Base-by-base conservation (phyloP, 306 rosid genomes). In the Vicia faba region DNA sequence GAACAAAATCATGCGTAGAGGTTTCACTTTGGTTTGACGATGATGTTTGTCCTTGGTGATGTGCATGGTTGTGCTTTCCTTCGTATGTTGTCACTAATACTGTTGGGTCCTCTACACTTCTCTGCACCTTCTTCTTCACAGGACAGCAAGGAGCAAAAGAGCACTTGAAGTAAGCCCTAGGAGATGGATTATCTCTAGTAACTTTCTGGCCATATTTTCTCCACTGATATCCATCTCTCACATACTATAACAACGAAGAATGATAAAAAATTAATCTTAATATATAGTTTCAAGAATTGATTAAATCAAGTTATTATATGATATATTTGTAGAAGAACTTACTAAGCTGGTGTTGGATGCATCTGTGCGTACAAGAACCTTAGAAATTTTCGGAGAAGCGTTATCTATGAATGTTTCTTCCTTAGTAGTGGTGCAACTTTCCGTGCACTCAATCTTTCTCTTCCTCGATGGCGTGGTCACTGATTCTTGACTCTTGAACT, bases 161-260 rank as follows among this genome's bases (percentile, higher is more conserved):
- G 73, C 98, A 93, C 84, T 71, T 93, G 72, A 81, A 93, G 85
- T 93, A 93, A 66, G 98, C 98, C 81, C 97, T 88, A 15, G 98
- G 98, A 74, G 91, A 93, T 0, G 98, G 98, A 76, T 93, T 93
- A 56, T 90, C 95, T 78, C 90, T 85, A 16, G 98, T 93, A 2
- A 89, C 97, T 80, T 93, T 93, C 66, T 93, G 97, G 15, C 98
- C 98, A 36, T 93, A 93, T 69, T 93, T 93, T 46, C 99, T 86
- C 99, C 98, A 93, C 7, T 93, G 97, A 74, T 88, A 88, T 75
- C 97, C 96, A 76, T 93, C 98, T 51, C 82, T 86, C 84, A 93
- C 95, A 57, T 73, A 69, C 96, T 33, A 33, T 33, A 33, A 33
- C 38, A 33, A 33, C 7, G 0, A 33, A 33, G 2, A 33, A 33